These are phyloP conservation scores for Chaetomium cochliodes DNA, from an alignment of 495 filamentous ascomycete species.

Conservation along the genomic window DNA sequence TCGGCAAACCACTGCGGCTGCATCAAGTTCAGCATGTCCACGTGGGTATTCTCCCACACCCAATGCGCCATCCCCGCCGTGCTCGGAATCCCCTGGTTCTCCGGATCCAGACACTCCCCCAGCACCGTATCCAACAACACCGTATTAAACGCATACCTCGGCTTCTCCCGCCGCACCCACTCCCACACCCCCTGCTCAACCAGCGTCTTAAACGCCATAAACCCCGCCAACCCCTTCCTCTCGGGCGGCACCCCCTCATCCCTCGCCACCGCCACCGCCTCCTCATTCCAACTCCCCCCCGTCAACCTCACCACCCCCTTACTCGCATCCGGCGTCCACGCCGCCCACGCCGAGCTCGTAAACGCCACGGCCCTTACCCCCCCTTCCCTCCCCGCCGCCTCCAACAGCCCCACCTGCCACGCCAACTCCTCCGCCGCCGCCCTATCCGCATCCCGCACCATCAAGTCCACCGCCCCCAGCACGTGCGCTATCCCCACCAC, in stretches of 20 bases:
- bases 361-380: conserved; percentile 34
- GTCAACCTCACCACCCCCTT: conserved; percentile 29
- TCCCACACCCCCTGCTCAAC: conserved; percentile 40
- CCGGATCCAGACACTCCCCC: conserved; percentile 36
- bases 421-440: conserved; percentile 29
- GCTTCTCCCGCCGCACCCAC: conserved; percentile 36
- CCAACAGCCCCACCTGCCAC: conserved; percentile 33
- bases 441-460: conserved; percentile 27
- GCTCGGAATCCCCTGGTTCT: conserved; percentile 30
- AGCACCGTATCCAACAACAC: conserved; percentile 38
- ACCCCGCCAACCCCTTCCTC: conserved; percentile 33
- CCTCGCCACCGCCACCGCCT: conserved; percentile 30
- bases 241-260: conserved; percentile 15
- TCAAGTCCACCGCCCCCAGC: conserved; percentile 26
- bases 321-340: conserved; percentile 33
- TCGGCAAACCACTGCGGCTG: conserved; percentile 40
- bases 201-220: conserved; percentile 41
- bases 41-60: conserved; percentile 32
- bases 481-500: conserved; percentile 35
- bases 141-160: conserved; percentile 35
- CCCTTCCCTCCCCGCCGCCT: conserved; percentile 27
- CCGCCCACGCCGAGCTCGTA: conserved; percentile 38
- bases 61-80: conserved; percentile 39
- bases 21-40: conserved; percentile 30
- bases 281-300: conserved; percentile 34